Evolutionary conservation across 2,329 filamentous ascomycete genomes (phyloP).

Genomic region (Bretziella fagacearum): DNA sequence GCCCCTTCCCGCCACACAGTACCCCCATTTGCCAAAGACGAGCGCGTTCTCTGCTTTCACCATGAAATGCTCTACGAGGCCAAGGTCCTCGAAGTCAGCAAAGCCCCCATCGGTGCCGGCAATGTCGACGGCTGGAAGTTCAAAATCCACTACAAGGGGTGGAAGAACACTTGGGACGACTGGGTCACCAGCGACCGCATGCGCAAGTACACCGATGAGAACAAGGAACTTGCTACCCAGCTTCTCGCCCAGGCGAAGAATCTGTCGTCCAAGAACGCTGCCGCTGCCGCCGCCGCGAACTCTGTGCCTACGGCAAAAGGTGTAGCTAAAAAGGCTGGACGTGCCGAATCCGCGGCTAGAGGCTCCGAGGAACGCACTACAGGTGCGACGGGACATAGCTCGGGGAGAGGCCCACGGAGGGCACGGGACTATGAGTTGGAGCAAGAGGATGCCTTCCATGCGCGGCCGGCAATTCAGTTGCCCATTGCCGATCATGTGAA

Average conservation of each 20-base stretch:
- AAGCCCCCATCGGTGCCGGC: conserved; percentile 41
- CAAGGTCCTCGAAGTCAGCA: conserved; percentile 70
- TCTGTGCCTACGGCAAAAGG: conserved; percentile 21
- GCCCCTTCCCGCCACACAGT: conserved; percentile 27
- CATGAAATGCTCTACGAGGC: conserved; percentile 95
- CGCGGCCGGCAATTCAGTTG: conserved; percentile 70
- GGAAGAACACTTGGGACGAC: conserved; percentile 99
- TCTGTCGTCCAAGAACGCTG: conserved; percentile 24
- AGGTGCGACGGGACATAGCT: conserved; percentile 35
- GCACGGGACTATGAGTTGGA: conserved; percentile 70
- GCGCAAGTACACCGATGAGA: conserved; percentile 86
- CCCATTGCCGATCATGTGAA: conserved; percentile 80
- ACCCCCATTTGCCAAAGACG: conserved; percentile 53
- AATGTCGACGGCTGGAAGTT: conserved; percentile 52
- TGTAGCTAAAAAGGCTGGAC: conserved; percentile 33
- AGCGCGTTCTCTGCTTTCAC: conserved; percentile 92
- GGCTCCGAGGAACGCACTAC: conserved; percentile 62
- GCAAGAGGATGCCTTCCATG: conserved; percentile 77
- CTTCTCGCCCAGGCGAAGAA: conserved; percentile 51
- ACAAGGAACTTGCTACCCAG: conserved; percentile 69
- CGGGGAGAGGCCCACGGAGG: conserved; percentile 52
- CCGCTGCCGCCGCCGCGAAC: conserved; percentile 19
- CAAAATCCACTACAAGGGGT: conserved; percentile 96
- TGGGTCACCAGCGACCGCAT: conserved; percentile 92
- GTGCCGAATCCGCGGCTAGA: conserved; percentile 54